phyloP scores from a whole-genome alignment of 1,284 basidiomycete species.

The Entoloma clypeatum region DNA sequence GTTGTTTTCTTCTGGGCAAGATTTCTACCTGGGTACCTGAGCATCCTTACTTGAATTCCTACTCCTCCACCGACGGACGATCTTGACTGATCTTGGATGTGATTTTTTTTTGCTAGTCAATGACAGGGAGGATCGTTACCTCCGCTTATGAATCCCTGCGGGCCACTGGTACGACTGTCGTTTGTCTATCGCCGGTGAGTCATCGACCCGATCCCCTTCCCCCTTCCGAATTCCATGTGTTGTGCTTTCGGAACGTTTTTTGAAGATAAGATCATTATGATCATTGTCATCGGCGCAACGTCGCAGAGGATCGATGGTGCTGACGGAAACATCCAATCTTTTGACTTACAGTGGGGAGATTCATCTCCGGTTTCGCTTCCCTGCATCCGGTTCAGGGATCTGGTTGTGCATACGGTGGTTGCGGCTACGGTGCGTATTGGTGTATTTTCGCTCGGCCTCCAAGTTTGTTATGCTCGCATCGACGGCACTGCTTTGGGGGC shows the following conservation, averaged over 20 bases:
- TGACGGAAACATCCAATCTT: slow-evolving; percentile 1
- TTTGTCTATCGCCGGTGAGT: slow-evolving; percentile 60
- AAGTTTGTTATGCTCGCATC: not conserved
- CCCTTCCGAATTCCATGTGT: not conserved
- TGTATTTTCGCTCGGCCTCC: not conserved
- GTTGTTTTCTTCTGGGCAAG: too few species aligned
- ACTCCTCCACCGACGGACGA: too few species aligned
- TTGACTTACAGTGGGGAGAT: slow-evolving; percentile 52
- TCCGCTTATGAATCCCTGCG: slow-evolving; percentile 60
- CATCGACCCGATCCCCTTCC: not conserved
- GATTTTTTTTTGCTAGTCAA: slow-evolving; percentile 38
- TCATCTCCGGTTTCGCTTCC: slow-evolving; percentile 61
- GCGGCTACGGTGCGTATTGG: slow-evolving; percentile 48
- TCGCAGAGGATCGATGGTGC: not conserved
- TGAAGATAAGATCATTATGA: too few species aligned
- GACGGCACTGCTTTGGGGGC: slow-evolving; percentile 7
- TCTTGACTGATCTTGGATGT: not conserved
- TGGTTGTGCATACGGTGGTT: slow-evolving; percentile 58
- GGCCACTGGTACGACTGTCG: slow-evolving; percentile 54
- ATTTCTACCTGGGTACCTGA: not conserved
- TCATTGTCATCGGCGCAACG: not conserved
- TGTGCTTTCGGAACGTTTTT: not conserved
- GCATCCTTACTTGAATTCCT: not conserved
- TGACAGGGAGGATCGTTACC: slow-evolving; percentile 64
- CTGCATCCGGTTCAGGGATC: slow-evolving; percentile 61